A percentile compares a stretch with the other conserved stretches of the same genome.
These are phyloP conservation scores for Periconia digitata DNA, from an alignment of 2,329 filamentous ascomycete species.

Conservation along the genomic window DNA sequence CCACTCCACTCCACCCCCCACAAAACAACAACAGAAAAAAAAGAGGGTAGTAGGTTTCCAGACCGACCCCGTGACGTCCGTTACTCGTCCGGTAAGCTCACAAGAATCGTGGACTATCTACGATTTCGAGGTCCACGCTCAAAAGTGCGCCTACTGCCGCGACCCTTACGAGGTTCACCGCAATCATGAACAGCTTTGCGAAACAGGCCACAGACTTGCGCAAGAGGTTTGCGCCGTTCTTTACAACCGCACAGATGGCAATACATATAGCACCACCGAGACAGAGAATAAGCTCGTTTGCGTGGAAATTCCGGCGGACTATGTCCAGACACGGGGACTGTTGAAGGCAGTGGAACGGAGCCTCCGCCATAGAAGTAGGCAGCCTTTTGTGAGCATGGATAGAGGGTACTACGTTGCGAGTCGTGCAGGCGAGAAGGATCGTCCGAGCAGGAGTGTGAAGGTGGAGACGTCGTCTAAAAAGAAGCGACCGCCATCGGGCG, in stretches of 20 bases:
- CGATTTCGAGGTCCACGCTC: constrained; percentile 52
- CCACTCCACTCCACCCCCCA: no score
- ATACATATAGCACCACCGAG: constrained; percentile 36
- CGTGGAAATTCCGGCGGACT: constrained; percentile 48
- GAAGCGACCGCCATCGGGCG: constrained; percentile 36
- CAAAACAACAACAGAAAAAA: no score
- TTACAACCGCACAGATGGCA: constrained; percentile 42
- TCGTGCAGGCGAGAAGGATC: constrained; percentile 32
- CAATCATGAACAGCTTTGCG: constrained; percentile 45
- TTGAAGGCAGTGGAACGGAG: constrained; percentile 46
- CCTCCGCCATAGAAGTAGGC: constrained; percentile 37
- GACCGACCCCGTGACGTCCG: constrained; percentile 39
- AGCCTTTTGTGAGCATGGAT: constrained; percentile 48
- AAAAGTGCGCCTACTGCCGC: constrained; percentile 48
- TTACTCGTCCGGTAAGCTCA: constrained; percentile 45
- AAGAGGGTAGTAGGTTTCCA: constrained; percentile 38
- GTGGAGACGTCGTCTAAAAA: constrained; percentile 31
- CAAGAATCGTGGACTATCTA: constrained; percentile 50
- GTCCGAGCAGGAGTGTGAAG: constrained; percentile 37
- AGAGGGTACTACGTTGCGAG: constrained; percentile 45
- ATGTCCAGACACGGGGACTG: constrained; percentile 43
- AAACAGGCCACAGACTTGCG: constrained; percentile 46
- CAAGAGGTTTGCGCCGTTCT: constrained; percentile 49
- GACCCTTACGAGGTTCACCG: constrained; percentile 48
- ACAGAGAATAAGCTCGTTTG: constrained; percentile 47